These are phyloP conservation scores for Sporothrix brunneoviolacea DNA, from an alignment of 2,329 filamentous ascomycete species.

Conservation along the genomic window DNA sequence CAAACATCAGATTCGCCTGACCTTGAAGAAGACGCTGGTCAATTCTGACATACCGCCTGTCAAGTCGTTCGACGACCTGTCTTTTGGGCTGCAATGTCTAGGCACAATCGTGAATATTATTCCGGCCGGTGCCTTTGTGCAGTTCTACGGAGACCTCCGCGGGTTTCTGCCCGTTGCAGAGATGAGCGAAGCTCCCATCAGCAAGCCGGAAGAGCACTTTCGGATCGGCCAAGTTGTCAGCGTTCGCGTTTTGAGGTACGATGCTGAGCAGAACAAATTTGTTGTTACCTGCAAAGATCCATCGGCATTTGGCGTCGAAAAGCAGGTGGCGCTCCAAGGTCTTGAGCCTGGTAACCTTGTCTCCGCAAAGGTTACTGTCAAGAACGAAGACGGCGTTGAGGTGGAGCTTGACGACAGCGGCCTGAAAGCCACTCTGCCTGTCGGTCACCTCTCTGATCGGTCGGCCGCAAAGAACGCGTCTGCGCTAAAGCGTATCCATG, in stretches of 20 bases:
- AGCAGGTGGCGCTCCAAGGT: conserved; percentile 68
- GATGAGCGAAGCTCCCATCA: conserved; percentile 96
- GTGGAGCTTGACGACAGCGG: conserved; percentile 68
- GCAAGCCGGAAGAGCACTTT: conserved; percentile 85
- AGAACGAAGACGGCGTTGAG: conserved; percentile 67
- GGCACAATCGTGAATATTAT: conserved; percentile 83
- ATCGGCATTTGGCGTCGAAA: conserved; percentile 64
- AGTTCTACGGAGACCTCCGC: conserved; percentile 79
- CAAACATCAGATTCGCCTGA: conserved; percentile 76
- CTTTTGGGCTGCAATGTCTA: conserved; percentile 68
- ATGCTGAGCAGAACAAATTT: conserved; percentile 63
- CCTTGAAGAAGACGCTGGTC: conserved; percentile 88
- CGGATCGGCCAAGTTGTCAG: conserved; percentile 83
- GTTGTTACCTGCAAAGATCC: conserved; percentile 92
- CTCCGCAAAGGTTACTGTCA: conserved; percentile 72
- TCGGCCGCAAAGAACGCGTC: conserved; percentile 70
- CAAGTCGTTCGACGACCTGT: conserved; percentile 67
- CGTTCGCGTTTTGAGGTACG: conserved; percentile 77
- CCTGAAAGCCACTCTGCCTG: conserved; percentile 69
- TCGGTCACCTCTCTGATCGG: conserved; percentile 79
- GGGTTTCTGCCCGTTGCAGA: conserved; percentile 90
- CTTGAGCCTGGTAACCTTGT: conserved; percentile 69
- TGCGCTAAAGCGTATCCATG: conserved; percentile 71
- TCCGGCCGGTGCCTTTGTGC: conserved; percentile 73
- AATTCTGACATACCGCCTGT: conserved; percentile 81